A percentile compares a stretch with the other conserved stretches of the same genome.
Evolutionary conservation across 1,139 yeast genomes (phyloP).

Genomic region (Geotrichum restrictum): DNA sequence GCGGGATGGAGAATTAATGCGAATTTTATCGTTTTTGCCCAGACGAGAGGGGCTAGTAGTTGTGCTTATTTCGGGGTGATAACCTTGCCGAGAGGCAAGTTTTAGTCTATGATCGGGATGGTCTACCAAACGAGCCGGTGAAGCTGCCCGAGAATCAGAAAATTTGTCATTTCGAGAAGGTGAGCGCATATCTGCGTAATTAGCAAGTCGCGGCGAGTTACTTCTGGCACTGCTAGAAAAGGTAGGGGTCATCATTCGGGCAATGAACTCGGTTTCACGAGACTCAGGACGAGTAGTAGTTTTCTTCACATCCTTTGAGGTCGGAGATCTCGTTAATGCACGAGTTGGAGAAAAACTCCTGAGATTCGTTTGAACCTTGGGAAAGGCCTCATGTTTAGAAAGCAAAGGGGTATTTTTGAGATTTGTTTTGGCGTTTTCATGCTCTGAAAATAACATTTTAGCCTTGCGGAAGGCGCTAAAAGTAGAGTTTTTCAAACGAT

Average conservation of each 20-base stretch:
- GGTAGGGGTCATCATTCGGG: constrained; percentile 15
- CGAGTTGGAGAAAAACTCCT: neutral
- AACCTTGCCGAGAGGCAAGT: no score
- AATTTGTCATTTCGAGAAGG: neutral
- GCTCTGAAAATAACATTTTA: constrained; percentile 17
- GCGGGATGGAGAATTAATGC: neutral
- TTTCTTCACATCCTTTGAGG: neutral
- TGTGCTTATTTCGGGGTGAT: no score
- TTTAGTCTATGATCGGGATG: no score
- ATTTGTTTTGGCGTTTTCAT: neutral
- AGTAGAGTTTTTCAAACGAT: constrained; percentile 1
- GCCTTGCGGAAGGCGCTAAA: constrained; percentile 21
- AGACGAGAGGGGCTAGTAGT: no score
- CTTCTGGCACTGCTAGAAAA: constrained; percentile 14
- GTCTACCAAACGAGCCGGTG: neutral
- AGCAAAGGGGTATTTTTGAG: neutral
- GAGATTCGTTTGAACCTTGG: neutral
- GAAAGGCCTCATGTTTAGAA: constrained; percentile 1
- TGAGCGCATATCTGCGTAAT: neutral
- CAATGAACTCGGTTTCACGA: constrained; percentile 4
- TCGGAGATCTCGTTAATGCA: no score
- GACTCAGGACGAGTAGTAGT: neutral
- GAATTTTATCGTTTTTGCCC: no score
- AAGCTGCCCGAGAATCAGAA: neutral
- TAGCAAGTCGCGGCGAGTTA: neutral